Percentiles rank a stretch among this genome's conserved stretches.
phyloP scores from a whole-genome alignment of 176 grass and related monocot species.

The Avena sativa region DNA sequence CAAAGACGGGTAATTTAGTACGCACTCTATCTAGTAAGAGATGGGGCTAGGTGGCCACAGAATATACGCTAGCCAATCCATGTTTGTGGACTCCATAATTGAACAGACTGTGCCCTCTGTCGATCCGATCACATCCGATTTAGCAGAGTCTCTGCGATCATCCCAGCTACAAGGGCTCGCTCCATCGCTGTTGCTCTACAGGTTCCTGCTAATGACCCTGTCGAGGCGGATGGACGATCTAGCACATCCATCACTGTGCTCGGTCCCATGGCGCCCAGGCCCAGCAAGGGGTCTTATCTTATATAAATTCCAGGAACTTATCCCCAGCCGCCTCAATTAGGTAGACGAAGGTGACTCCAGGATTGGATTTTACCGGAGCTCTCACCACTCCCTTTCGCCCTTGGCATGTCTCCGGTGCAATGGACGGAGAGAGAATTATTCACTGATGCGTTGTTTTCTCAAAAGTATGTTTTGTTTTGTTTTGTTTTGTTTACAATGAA shows the following conservation, averaged over 20 bases:
- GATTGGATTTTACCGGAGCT: slow-evolving; percentile 20
- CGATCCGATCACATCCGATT: not conserved
- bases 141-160: not conserved
- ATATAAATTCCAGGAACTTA: slow-evolving; percentile 33
- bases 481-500: not conserved
- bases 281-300: not conserved
- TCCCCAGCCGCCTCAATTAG: slow-evolving; percentile 39
- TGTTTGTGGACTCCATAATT: not conserved
- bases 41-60: not conserved
- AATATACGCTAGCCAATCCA: slow-evolving; percentile 2
- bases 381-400: not conserved
- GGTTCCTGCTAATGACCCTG: slow-evolving; percentile 40
- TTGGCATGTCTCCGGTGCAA: not conserved
- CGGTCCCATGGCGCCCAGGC: not conserved
- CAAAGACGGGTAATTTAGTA: not conserved
- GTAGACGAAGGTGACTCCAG: slow-evolving; percentile 40
- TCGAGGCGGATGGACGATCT: slow-evolving; percentile 31
- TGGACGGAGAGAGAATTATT: not conserved
- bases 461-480: not conserved
- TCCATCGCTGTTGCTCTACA: slow-evolving; percentile 43
- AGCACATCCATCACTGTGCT: not conserved
- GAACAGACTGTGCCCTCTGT: not conserved
- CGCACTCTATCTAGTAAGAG: not conserved
- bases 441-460: not conserved
- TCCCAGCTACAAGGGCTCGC: not conserved